Base-by-base conservation (phyloP, 805 yeast species). In the Candida silvicultrix region DNA sequence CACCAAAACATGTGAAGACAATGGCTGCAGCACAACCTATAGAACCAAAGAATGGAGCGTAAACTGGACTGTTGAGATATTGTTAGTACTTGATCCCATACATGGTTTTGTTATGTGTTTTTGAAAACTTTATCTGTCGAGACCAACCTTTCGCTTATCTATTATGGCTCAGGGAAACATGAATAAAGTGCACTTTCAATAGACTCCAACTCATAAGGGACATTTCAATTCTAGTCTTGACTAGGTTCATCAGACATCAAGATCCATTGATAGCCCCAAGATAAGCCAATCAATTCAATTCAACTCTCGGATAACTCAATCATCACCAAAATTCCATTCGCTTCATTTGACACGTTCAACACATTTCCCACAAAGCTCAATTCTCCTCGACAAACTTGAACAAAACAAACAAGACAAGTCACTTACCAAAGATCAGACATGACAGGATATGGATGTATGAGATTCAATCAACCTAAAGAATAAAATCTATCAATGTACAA, bases 1-100 rank as follows among this genome's bases (percentile, higher is more conserved):
- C 98, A 76, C 99, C 99, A 67, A 90, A 89, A 66, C 97, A 89
- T 69, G 99, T 90, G 81, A 94, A 94, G 65, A 95, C 89, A 66
- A 94, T 94, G 69, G 99, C 97, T 45, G 98, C 89, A 49, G 99
- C 96, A 79, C 99, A 95, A 67, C 99, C 99, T 65, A 94, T 88
- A 58, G 97, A 92, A 64, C 99, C 99, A 71, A 94, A 94, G 79
- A 94, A 94, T 68, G 99, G 99, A 62, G 87, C 87, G 64, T 82
- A 82, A 65, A 82, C 88, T 61, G 88, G 88, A 69, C 87, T 51
- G 9, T 9, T 6, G 9, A 6, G 25, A 23, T 23, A 23, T 23
- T 9, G 25, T 23, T 23, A 23, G 25, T 23, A 23, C 25, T 23
- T 23, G 25, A 9, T 23, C 25, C n/a, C n/a, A n/a, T n/a, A n/a